A percentile compares a stretch with the other conserved stretches of the same genome.
These are phyloP conservation scores for Cryphonectria parasitica DNA, from an alignment of 2,329 filamentous ascomycete genomes.

Conservation along the genomic window DNA sequence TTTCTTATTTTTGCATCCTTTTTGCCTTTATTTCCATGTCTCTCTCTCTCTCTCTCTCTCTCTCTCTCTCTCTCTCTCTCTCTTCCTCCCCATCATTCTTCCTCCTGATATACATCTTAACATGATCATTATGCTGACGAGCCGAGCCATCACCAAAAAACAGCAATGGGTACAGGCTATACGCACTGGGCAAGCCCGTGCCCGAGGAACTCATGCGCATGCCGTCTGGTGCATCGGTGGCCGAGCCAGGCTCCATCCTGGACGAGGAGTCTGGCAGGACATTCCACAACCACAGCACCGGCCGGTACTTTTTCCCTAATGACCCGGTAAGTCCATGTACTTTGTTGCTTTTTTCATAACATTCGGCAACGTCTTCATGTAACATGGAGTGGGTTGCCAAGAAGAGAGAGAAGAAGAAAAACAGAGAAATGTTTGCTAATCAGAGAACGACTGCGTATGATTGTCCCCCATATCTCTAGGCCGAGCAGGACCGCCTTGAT, in stretches of 20 bases:
- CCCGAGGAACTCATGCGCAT: constrained; percentile 26
- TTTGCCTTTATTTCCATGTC: too few species aligned
- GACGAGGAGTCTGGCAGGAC: constrained; percentile 26
- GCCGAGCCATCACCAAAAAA: background rate
- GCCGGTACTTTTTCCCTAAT: constrained; percentile 38
- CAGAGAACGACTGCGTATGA: background rate
- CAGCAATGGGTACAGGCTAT: constrained; percentile 23
- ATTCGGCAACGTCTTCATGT: background rate
- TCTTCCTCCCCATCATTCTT: background rate
- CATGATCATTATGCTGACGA: background rate
- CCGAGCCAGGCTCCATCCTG: constrained; percentile 23
- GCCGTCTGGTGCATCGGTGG: constrained; percentile 20
- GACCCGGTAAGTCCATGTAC: constrained; percentile 32
- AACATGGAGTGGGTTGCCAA: background rate
- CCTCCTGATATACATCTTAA: background rate
- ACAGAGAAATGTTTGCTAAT: background rate
- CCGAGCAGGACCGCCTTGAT: constrained; percentile 42
- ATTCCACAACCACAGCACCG: constrained; percentile 26
- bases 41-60: too few species aligned
- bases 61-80: background rate
- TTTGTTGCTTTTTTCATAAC: background rate
- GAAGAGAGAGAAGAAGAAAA: background rate
- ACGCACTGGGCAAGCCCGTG: constrained; percentile 18
- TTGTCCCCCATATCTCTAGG: background rate
- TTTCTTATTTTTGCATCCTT: background rate